phyloP scores from a whole-genome alignment of 129 eudicot species.

The Glebionis coronaria region DNA sequence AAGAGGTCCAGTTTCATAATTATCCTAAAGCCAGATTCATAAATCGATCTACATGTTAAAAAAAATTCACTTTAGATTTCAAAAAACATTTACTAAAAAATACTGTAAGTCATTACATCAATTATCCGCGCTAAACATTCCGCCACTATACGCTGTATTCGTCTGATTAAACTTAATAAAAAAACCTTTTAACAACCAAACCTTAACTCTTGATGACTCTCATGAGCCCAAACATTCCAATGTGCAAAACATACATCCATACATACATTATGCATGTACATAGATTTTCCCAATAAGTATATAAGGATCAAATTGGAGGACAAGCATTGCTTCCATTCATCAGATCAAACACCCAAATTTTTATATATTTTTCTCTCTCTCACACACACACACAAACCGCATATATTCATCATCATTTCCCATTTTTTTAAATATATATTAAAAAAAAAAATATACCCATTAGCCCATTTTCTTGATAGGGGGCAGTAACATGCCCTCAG shows the following conservation, averaged over 20 bases:
- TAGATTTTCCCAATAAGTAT: constrained; percentile 53
- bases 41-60: too few relatives aligned
- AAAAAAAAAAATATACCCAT: constrained; percentile 8
- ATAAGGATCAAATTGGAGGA: constrained; percentile 37
- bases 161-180: too few relatives aligned
- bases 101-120: too few relatives aligned
- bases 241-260: constrained; percentile 17
- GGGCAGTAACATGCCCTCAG: constrained; percentile 67
- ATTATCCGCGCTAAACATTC: too few relatives aligned
- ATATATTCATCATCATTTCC: constrained; percentile 30
- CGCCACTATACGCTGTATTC: too few relatives aligned
- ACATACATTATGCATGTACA: constrained; percentile 10
- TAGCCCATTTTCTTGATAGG: constrained; percentile 34
- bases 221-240: background rate
- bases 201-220: too few relatives aligned
- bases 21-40: too few relatives aligned
- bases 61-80: too few relatives aligned
- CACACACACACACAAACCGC: constrained; percentile 20
- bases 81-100: too few relatives aligned
- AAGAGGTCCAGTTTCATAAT: too few relatives aligned
- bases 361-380: constrained; percentile 16
- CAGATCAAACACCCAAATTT: constrained; percentile 44
- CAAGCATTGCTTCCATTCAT: constrained; percentile 41
- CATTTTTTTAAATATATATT: constrained; percentile 24
- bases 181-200: too few relatives aligned